Evolutionary conservation across 2,329 filamentous ascomycete genomes (phyloP).

Genomic region (Sporothrix sp.): DNA sequence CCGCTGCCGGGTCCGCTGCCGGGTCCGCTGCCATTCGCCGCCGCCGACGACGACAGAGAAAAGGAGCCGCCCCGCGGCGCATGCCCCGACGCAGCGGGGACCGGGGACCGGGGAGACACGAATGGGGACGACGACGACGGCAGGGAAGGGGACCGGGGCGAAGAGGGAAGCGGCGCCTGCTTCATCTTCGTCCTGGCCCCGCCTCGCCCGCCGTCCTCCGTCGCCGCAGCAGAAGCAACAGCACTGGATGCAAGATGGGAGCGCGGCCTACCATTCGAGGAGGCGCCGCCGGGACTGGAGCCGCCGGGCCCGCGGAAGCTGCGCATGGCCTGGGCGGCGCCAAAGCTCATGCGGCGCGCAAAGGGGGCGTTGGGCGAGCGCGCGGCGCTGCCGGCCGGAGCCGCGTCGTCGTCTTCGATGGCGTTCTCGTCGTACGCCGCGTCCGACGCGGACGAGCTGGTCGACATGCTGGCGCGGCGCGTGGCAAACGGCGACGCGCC

Average conservation of each 20-base stretch:
- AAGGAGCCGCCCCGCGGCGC: background rate
- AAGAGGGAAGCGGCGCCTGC: background rate
- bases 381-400: conserved; percentile 32
- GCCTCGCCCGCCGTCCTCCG: background rate
- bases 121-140: background rate
- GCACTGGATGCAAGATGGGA: conserved; percentile 29
- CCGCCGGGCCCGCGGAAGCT: conserved; percentile 52
- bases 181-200: conserved; percentile 21
- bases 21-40: too few species aligned
- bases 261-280: conserved; percentile 46
- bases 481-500: conserved; percentile 36
- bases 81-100: background rate
- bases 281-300: conserved; percentile 45
- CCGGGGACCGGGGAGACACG: background rate
- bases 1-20: too few species aligned
- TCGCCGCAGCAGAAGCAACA: conserved; percentile 16
- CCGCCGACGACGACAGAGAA: conserved; percentile 18
- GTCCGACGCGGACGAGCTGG: conserved; percentile 36
- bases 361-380: conserved; percentile 63
- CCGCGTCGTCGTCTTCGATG: conserved; percentile 57
- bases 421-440: conserved; percentile 62
- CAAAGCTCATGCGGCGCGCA: conserved; percentile 80
- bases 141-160: background rate
- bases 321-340: conserved; percentile 66
- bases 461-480: conserved; percentile 60